Evolutionary conservation across 169 alveolate species (phyloP), one percentile per base, ranked within the genome.

Genomic region (Eimeria falciformis): DNA sequence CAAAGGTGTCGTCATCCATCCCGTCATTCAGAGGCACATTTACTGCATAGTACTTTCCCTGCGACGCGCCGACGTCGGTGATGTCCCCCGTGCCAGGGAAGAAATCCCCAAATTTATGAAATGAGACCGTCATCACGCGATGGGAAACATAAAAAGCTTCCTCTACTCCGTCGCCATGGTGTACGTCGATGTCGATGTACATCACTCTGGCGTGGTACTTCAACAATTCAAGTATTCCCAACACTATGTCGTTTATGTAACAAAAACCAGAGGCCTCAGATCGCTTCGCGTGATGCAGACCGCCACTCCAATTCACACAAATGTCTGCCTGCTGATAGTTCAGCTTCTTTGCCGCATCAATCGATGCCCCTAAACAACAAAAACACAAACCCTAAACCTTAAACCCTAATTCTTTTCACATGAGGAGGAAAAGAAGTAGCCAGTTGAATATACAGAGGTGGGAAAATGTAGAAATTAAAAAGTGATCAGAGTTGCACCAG

Each of bases 41-140:
- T 73, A 99, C 98, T 21, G 99, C 97, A 96, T 98, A 98, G 94
- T 98, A 98, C 90, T 97, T 96, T 29, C 99, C 99, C 40, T 78
- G 83, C 71, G 98, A 97, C 71, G 97, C 98, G 0, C 99, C 99
- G 2, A 98, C 97, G 91, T 98, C 99, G 23, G 99, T 98, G 46
- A 98, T 96, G 88, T 97, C 99, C 6, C 99, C 99, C 47, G 99
- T 98, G 0, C 99, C 99, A 29, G 99, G 99, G 96, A 99, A 99
- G 92, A 98, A 98, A 94, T 99, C 99, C 1, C 99, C 99, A 95
- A 98, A 99, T 92, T 98, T 97, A 96, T 99, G 99, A 94, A 99
- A 98, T 45, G 99, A 97, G 3, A 98, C 99, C 7, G 99, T 99
- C 99, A 99, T 97, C 21, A 99, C 99, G 90, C 99, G 96, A 84